These are phyloP conservation scores for Helianthus annuus DNA, from an alignment of 129 eudicot genomes.

Conservation along the genomic window HanXRQr2.0-SUNRISE NC_035443.2:573053-573552, in stretches of 20 bases:
- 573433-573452: slow-evolving; percentile 55
- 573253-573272: neutral
- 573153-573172: no score
- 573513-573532: no score
- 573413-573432: neutral
- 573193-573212: no score
- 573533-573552: no score
- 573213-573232: no score
- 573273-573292: slow-evolving; percentile 71
- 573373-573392: neutral
- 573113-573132: no score
- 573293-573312: slow-evolving; percentile 55
- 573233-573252: no score
- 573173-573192: no score
- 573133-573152: no score
- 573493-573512: neutral
- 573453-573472: slow-evolving; percentile 41
- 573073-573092: no score
- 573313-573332: slow-evolving; percentile 66
- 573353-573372: slow-evolving; percentile 8
- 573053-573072: no score
- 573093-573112: no score
- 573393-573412: neutral
- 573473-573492: slow-evolving; percentile 73
- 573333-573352: slow-evolving; percentile 88